Base-by-base conservation (phyloP, 108 stramenopile genomes). In the Nitzschia sp. region DNA sequence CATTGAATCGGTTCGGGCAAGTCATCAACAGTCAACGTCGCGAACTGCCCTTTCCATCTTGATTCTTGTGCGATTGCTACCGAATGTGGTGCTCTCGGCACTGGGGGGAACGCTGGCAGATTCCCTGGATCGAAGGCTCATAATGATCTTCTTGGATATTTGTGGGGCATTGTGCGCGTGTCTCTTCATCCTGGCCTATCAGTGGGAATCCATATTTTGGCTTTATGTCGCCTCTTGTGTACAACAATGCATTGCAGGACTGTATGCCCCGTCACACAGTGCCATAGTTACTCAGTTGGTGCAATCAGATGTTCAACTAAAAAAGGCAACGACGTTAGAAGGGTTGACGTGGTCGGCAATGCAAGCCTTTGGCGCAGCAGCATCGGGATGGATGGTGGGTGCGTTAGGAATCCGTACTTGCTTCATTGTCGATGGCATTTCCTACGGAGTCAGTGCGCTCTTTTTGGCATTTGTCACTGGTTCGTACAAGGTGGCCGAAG, bases 31-130 rank as follows among this genome's bases (percentile, higher is more conserved):
- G 24, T 29, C 54, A 13, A 54, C 49, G 3, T 84, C 83, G 2
- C 62, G 82, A 21, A 81, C 72, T 24, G 57, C 72, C 2, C 77
- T 92, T 30, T 87, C 87, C 17, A 65, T 85, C 29, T 66, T 92
- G 33, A 75, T 92, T 11, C 61, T 84, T 0, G 49, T 87, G 15
- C 71, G 88, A 27, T 63, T 89, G 4, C n/a, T 89, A 2, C 88
- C 91, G n/a, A 82, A 77, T 55, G 76, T 85, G 23, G 15, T 89
- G 9, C 67, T 89, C 36, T 64, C 72, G 13, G 62, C 83, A n/a
- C 46, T 84, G 9, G 91, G 91, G 3, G 91, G 91, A 28, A 76
- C 71, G 18, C 60, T 92, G 11, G 86, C 91, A 1, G 91, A 92
- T 80, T 54, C 64, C 19, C 60, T 46, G 30, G 91, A 92, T 74